A percentile compares a stretch with the other conserved stretches of the same genome.
Conservation (phyloP, 108 stramenopile genomes). For the Skeletonema grethae region DNA sequence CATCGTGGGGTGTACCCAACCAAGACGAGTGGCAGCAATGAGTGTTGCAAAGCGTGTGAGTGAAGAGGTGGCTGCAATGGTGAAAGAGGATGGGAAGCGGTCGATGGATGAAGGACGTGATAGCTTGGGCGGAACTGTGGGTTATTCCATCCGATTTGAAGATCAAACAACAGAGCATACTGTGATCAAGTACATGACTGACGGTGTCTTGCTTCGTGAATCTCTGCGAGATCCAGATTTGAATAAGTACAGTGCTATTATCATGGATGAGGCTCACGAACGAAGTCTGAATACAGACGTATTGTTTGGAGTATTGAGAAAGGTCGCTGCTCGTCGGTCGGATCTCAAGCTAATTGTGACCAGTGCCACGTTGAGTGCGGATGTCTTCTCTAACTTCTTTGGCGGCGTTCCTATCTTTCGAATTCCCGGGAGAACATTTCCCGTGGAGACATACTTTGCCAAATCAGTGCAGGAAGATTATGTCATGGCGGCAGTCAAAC, state of each 20-base stretch:
- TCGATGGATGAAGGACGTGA: conserved; percentile 64
- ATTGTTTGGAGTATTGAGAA: conserved; percentile 95
- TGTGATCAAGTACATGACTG: conserved; percentile 93
- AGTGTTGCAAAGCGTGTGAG: conserved; percentile 98
- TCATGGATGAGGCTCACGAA: conserved; percentile 99
- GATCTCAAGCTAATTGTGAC: conserved; percentile 99
- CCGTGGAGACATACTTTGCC: conserved; percentile 92
- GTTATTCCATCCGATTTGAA: conserved; percentile 99
- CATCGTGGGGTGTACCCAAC: conserved; percentile 95
- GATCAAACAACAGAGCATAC: conserved; percentile 90
- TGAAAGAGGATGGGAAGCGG: conserved; percentile 53
- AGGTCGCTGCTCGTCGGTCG: conserved; percentile 89
- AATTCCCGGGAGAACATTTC: conserved; percentile 91
- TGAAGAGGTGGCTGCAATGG: conserved; percentile 89
- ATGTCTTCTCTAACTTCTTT: conserved; percentile 95
- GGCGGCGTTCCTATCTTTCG: conserved; percentile 97
- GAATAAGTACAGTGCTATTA: conserved; percentile 89
- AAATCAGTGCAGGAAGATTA: conserved; percentile 96
- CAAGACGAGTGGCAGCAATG: conserved; percentile 98
- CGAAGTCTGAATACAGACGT: conserved; percentile 96
- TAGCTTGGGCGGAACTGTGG: conserved; percentile 92
- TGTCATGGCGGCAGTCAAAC: conserved; percentile 98
- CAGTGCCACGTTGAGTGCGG: conserved; percentile 95
- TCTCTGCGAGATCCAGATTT: conserved; percentile 93
- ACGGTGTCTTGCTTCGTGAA: conserved; percentile 97